Evolutionary conservation across 1,139 yeast species (phyloP).

Genomic region (Diutina pseudorugosa): DNA sequence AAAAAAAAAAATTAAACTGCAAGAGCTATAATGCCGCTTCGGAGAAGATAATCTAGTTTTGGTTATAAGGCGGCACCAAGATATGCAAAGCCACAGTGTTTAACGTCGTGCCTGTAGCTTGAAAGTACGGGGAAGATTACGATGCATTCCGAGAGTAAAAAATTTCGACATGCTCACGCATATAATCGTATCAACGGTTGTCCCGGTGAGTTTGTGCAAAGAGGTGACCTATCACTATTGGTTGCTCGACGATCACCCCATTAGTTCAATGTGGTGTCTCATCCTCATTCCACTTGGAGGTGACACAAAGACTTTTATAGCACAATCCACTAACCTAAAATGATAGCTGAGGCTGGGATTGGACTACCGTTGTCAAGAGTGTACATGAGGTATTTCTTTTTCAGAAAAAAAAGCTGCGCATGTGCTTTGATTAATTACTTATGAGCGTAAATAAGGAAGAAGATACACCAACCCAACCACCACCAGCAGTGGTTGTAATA

Average conservation of each 20-base stretch:
- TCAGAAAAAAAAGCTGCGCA: not conserved
- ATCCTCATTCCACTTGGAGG: not conserved
- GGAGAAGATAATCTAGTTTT: not conserved
- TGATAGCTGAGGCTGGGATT: not conserved
- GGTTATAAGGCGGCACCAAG: not conserved
- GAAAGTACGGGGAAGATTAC: not conserved
- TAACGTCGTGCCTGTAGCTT: not conserved
- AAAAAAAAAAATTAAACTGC: not conserved
- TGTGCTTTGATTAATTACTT: not conserved
- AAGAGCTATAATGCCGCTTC: not conserved
- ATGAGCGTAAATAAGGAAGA: not conserved
- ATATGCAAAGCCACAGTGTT: not conserved
- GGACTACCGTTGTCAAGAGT: not conserved
- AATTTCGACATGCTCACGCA: not conserved
- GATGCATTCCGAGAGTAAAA: not conserved
- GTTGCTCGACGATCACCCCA: not conserved
- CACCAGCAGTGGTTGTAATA: not conserved
- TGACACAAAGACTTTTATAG: not conserved
- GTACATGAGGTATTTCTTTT: not conserved
- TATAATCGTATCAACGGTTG: not conserved
- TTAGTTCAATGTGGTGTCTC: not conserved
- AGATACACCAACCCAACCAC: not conserved
- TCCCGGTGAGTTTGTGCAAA: not conserved
- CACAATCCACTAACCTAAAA: not conserved
- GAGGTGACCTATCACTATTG: not conserved